Evolutionary conservation across 1,284 basidiomycete species (phyloP), one percentile per base, ranked within the genome.

Genomic region (Sutorius eximius): DNA sequence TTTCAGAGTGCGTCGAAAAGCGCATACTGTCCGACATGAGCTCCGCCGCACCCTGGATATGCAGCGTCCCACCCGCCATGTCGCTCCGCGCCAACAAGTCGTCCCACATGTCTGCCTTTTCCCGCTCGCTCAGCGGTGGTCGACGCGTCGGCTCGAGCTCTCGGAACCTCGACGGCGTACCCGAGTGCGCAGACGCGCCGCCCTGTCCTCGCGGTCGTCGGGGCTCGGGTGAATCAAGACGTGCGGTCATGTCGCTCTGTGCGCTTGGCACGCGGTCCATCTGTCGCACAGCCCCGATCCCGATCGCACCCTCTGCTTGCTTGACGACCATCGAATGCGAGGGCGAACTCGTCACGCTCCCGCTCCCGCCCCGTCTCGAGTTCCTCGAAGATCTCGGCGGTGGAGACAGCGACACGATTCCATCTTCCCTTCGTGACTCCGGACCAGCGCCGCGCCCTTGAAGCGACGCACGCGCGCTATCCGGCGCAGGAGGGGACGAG

Each of bases 31-130:
- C 80, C 45, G 78, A 81, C 61, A 78, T 62, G 46, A 81, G 70
- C 29, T 69, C 71, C 8, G 60, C 62, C 5, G 55, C 71, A 22
- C 68, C 64, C 7, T 77, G 75, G 6, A 87, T 61, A 63, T 83
- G 86, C 52, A 89, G 64, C 51, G 87, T 89, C 49, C 87, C 87
- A 4, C 87, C 87, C 2, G 87, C 87, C 49, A 69, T 67, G 43
- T 77, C 85, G 63, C 86, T 88, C 59, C 78, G 74, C 65, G 80
- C 77, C 55, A 89, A 69, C 53, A 89, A 63, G 55, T 83, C 83
- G 57, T 87, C 77, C 87, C 87, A 89, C 61, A 79, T 81, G 10
- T 79, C 82, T 9, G 79, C 77, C 72, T 89, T 89, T 72, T 89
- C 85, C 63, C 79, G 70, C 63, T 88, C 85, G 32, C 81, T 81